phyloP scores from a whole-genome alignment of 305 asterid species.

The Lippia alba region DNA sequence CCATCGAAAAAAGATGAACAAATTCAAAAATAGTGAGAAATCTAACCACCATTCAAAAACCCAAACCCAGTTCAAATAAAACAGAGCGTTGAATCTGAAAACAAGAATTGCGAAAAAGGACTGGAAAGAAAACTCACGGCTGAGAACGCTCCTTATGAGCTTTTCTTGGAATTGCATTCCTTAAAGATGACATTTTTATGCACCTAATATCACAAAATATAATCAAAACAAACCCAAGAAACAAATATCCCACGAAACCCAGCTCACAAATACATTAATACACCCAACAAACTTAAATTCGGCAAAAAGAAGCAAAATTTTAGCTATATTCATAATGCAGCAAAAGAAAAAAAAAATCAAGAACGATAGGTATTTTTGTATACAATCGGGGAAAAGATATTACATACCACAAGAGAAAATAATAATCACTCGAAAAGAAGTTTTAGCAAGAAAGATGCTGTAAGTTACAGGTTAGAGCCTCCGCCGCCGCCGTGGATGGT shows the following conservation, averaged over 20 bases:
- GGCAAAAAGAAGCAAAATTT: neutral
- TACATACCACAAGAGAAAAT: neutral
- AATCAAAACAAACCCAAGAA: conserved; percentile 1
- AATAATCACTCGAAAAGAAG: conserved; percentile 23
- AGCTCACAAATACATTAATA: neutral
- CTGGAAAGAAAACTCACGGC: conserved; percentile 62
- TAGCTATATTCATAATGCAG: neutral
- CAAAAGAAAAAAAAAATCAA: too few species aligned
- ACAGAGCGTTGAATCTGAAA: neutral
- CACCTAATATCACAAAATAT: conserved; percentile 14
- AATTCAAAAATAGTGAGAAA: neutral
- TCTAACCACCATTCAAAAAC: conserved; percentile 15
- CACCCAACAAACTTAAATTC: neutral
- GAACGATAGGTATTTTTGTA: neutral
- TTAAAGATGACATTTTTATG: conserved; percentile 72
- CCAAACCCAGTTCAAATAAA: conserved; percentile 9
- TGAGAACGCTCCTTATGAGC: conserved; percentile 94
- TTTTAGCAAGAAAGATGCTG: conserved; percentile 1
- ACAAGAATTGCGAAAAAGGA: neutral
- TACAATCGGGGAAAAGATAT: neutral
- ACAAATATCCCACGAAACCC: neutral
- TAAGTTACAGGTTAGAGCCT: conserved; percentile 5
- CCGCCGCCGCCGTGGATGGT: conserved; percentile 25
- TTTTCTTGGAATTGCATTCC: conserved; percentile 76
- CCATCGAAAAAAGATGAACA: conserved; percentile 9